Conservation (phyloP, 2,329 filamentous ascomycete species). For the Orbilia quercus region DNA sequence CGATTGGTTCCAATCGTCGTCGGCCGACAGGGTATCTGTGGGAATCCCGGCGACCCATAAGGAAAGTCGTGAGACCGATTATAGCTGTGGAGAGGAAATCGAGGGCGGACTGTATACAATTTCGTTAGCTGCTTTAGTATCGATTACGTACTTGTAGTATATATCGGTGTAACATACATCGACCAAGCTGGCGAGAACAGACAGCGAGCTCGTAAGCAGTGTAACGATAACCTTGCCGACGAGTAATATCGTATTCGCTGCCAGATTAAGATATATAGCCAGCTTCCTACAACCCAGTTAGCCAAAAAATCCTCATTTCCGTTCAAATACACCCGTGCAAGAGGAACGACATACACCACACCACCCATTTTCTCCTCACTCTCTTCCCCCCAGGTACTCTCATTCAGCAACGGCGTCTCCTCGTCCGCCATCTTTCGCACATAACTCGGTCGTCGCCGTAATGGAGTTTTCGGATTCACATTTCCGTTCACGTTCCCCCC, state of each 20-base stretch:
- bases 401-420: conserved; percentile 72
- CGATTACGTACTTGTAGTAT: background rate
- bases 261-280: conserved; percentile 86
- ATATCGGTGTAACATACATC: conserved; percentile 64
- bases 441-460: conserved; percentile 70
- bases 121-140: no score
- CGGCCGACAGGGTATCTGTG: conserved; percentile 83
- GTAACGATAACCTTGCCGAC: conserved; percentile 81
- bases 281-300: conserved; percentile 66
- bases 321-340: background rate
- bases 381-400: conserved; percentile 57
- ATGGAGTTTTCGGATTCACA: conserved; percentile 30
- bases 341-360: conserved; percentile 53
- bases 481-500: background rate
- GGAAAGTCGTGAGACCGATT: conserved; percentile 71
- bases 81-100: conserved; percentile 86
- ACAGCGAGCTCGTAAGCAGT: conserved; percentile 81
- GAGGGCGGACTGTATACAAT: conserved; percentile 70
- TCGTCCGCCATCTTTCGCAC: conserved; percentile 80
- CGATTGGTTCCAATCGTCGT: conserved; percentile 79
- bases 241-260: conserved; percentile 80
- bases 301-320: background rate
- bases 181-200: conserved; percentile 81
- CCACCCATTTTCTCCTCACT: conserved; percentile 38
- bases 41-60: conserved; percentile 76